Evolutionary conservation across 2,329 filamentous ascomycete species (phyloP), one percentile per base, ranked within the genome.

Genomic region (Verticillium albo-atrum): DNA sequence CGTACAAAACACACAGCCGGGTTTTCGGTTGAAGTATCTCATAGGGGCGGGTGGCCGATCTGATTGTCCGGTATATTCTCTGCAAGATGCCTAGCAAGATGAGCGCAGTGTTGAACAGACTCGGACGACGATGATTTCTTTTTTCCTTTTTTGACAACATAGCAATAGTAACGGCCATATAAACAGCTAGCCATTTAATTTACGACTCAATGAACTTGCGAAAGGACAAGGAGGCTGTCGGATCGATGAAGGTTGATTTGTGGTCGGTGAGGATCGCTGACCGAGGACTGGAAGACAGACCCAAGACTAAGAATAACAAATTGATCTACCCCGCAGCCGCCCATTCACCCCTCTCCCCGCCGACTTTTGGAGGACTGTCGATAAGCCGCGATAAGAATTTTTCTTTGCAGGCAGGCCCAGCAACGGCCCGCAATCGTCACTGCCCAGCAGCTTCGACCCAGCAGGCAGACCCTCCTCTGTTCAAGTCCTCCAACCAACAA

Each of bases 301-400:
- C n/a, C n/a, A n/a, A n/a, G n/a, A n/a, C n/a, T n/a, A n/a, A n/a
- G n/a, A n/a, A n/a, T n/a, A n/a, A n/a, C n/a, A n/a, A n/a, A n/a
- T n/a, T n/a, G 34, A 37, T n/a, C 20, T 47, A 47, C 42, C 42
- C 42, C 42, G 42, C 42, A 47, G 42, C 42, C n/a, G n/a, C n/a
- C n/a, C n/a, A n/a, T n/a, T n/a, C n/a, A n/a, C n/a, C n/a, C n/a
- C n/a, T n/a, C n/a, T n/a, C 42, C 42, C 42, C 42, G 42, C 42
- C 20, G 25, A 47, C 20, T 10, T 23, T 12, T 14, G 20, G 42
- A 23, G 20, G n/a, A 12, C 42, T 15, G 3, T 23, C 42, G 42
- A 47, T 47, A 47, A 58, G 52, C 15, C 17, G 50, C 59, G 62
- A 64, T 64, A 63, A 64, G 59, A 60, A 17, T 60, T 64, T 63